Conservation (phyloP, 2,329 filamentous ascomycete species). For the Orbilia oligospora region DNA sequence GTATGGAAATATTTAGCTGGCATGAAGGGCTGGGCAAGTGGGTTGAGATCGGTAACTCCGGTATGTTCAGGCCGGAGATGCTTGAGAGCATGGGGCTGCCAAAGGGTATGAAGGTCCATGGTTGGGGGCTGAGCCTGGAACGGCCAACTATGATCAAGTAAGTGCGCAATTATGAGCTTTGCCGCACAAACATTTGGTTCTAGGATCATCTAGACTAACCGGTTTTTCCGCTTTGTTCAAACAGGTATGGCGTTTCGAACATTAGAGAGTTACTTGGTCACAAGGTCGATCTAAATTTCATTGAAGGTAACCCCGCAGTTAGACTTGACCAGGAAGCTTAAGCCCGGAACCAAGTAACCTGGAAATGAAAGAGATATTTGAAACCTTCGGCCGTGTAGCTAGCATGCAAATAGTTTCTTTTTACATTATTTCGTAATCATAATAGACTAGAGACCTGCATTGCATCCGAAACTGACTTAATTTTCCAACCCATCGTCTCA, state of each 20-base stretch:
- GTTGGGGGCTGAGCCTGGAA: conserved; percentile 92
- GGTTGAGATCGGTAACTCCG: conserved; percentile 97
- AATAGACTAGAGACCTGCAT: conserved; percentile 39
- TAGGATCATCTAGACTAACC: conserved; percentile 8
- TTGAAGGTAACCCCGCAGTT: conserved; percentile 91
- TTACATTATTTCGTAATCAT: conserved; percentile 18
- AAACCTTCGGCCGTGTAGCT: neutral
- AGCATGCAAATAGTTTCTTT: conserved; percentile 11
- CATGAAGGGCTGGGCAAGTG: conserved; percentile 90
- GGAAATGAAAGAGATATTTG: neutral
- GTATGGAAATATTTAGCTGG: conserved; percentile 98
- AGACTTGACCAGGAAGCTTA: conserved; percentile 81
- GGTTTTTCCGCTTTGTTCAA: conserved; percentile 51
- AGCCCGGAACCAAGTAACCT: neutral
- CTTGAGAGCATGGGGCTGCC: conserved; percentile 93
- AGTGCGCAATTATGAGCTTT: conserved; percentile 65
- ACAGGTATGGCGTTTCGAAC: conserved; percentile 81
- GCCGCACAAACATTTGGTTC: conserved; percentile 10
- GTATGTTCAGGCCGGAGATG: conserved; percentile 99
- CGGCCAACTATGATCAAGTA: conserved; percentile 98
- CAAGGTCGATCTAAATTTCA: conserved; percentile 94
- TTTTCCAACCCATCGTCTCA: neutral
- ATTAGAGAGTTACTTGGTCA: conserved; percentile 93
- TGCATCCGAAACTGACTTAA: conserved; percentile 15
- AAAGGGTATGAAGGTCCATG: conserved; percentile 91